A percentile compares a stretch with the other conserved stretches of the same genome.
These are phyloP conservation scores for Trichoderma gracile DNA, from an alignment of 2,329 filamentous ascomycete genomes.

Conservation along the genomic window DNA sequence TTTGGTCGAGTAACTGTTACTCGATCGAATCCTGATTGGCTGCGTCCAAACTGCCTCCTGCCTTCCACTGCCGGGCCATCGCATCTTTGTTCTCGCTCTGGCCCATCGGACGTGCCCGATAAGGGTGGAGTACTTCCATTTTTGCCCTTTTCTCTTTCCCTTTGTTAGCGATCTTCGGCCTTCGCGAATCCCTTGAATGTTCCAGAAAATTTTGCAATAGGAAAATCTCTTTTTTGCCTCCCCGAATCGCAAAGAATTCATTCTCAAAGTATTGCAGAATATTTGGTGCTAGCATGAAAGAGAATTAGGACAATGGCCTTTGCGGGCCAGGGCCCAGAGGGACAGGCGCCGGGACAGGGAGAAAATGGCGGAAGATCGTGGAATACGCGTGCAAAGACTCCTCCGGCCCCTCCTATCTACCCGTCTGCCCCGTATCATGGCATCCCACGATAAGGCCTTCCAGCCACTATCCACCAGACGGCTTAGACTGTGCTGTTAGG, in stretches of 20 bases:
- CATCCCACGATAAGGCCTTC: conserved; percentile 20
- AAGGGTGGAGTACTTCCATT: conserved; percentile 16
- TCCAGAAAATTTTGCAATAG: neutral
- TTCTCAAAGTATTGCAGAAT: neutral
- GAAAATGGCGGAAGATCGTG: neutral
- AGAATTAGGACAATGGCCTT: too few relatives aligned
- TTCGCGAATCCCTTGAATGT: conserved; percentile 18
- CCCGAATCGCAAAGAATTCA: neutral
- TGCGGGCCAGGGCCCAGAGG: neutral
- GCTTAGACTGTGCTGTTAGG: conserved; percentile 9
- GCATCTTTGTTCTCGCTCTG: conserved; percentile 4
- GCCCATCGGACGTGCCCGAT: conserved; percentile 18
- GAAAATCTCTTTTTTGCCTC: neutral
- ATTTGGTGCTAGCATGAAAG: neutral
- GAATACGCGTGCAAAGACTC: neutral
- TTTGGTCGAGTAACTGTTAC: conserved; percentile 25
- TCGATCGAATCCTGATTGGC: conserved; percentile 26
- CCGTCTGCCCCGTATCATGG: conserved; percentile 7
- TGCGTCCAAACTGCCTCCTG: neutral
- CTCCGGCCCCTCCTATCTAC: conserved; percentile 9
- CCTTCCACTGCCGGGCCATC: neutral
- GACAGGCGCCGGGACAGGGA: neutral
- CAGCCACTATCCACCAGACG: conserved; percentile 20
- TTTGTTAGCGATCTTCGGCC: conserved; percentile 8
- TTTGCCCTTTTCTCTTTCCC: neutral